These are phyloP conservation scores for Chimonanthus salicifolius DNA, from an alignment of 164 flowering plant genomes.

Conservation along the genomic window DNA sequence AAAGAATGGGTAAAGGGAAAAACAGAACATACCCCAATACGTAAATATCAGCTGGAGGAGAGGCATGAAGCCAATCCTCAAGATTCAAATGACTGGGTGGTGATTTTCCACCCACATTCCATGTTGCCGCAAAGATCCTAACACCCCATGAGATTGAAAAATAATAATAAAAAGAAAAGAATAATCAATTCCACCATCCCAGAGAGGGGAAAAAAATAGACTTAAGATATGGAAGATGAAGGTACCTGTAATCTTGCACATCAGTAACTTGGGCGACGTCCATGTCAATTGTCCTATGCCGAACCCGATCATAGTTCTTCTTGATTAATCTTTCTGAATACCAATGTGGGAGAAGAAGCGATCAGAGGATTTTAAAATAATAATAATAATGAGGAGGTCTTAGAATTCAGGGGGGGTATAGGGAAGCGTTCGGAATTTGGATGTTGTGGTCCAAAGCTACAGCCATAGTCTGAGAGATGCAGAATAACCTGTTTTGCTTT, in stretches of 20 bases:
- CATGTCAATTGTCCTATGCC: slow-evolving; percentile 60
- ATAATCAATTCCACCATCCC: neutral
- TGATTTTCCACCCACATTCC: slow-evolving; percentile 99
- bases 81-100: slow-evolving; percentile 77
- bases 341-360: slow-evolving; percentile 6
- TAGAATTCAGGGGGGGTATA: neutral
- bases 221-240: neutral
- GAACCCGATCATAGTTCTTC: slow-evolving; percentile 46
- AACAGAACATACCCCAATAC: slow-evolving; percentile 74
- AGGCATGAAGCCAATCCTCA: slow-evolving; percentile 95
- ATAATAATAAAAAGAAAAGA: slow-evolving; percentile 6
- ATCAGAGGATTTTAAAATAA: neutral
- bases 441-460: slow-evolving; percentile 42
- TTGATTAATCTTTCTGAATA: slow-evolving; percentile 52
- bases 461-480: slow-evolving; percentile 21
- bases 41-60: slow-evolving; percentile 96
- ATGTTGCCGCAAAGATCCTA: slow-evolving; percentile 92
- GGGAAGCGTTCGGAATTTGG: slow-evolving; percentile 1
- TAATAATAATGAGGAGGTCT: neutral
- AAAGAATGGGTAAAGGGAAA: neutral
- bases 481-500: slow-evolving; percentile 83
- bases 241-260: slow-evolving; percentile 68
- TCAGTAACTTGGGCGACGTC: slow-evolving; percentile 68
- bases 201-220: slow-evolving; percentile 4
- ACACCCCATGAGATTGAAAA: slow-evolving; percentile 7